Evolutionary conservation across 352 stramenopile species (phyloP), one percentile per base, ranked within the genome.

Genomic region (Phytophthora boehmeriae): DNA sequence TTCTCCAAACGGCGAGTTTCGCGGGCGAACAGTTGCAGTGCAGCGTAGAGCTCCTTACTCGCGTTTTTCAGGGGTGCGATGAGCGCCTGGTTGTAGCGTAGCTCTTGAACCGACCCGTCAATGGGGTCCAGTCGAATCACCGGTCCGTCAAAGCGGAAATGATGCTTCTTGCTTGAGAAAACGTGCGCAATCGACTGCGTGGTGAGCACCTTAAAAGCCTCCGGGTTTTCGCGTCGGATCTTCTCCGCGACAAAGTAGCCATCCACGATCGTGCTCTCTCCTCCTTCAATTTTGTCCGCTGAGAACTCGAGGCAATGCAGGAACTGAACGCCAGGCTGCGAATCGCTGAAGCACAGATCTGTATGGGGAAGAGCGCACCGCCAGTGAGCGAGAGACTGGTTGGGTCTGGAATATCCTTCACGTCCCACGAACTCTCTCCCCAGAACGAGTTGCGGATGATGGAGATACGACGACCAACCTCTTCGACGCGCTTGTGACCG

Each of bases 381-480:
- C 64, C 59, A 25, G 63, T 76, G 52, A 74, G 64, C 25, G 61
- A 69, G 14, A 76, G 44, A 22, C 65, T 73, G 25, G 66, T 88
- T 17, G 85, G 76, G 52, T 83, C 66, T 48, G 72, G 65, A 20
- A 72, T 66, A 16, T 62, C 69, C 48, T 87, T 66, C 30, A 97
- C 89, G 55, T 89, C 78, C 77, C 93, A 97, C 11, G 84, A 81
- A 44, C 50, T 55, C 63, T 93, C 75, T 16, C 87, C 89, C 63
- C 94, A 97, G 17, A 97, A 75, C 25, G 73, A 69, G 56, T 84
- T 88, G 65, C 90, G 83, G n/a, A 89, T 85, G 25, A 92, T 61
- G 9, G 55, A 63, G 41, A 76, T 65, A 14, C 67, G 56, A 17
- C 59, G 59, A 25, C 59, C 59, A 10, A 67, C 47, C 44, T 73